phyloP scores from a whole-genome alignment of 1,139 yeast species.

The Groenewaldozyma auringiensis region DNA sequence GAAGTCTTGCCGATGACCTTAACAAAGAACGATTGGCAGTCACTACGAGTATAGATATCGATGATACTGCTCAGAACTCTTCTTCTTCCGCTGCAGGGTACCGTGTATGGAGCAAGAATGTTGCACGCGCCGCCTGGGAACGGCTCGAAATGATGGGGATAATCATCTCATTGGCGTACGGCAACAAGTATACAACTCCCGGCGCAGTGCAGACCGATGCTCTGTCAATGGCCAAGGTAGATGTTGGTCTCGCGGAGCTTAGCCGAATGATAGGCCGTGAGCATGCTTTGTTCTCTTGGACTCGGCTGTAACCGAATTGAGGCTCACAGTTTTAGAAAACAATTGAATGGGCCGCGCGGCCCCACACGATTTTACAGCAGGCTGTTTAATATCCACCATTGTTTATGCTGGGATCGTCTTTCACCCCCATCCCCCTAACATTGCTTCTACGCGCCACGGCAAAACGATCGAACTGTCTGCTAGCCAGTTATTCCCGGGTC shows the following conservation, averaged over 20 bases:
- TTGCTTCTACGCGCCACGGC: too few species aligned
- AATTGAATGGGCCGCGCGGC: neutral
- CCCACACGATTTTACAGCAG: too few species aligned
- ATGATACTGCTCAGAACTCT: neutral
- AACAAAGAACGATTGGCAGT: slow-evolving; percentile 37
- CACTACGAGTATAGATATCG: slow-evolving; percentile 18
- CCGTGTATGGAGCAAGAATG: slow-evolving; percentile 28
- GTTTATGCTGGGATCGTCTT: too few species aligned
- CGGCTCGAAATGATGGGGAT: slow-evolving; percentile 27
- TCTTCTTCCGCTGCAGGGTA: slow-evolving; percentile 22
- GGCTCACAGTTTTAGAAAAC: too few species aligned
- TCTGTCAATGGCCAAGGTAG: slow-evolving; percentile 30
- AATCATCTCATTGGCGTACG: slow-evolving; percentile 19
- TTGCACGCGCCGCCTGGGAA: slow-evolving; percentile 34
- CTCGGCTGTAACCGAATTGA: slow-evolving; percentile 18
- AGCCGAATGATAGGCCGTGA: slow-evolving; percentile 25
- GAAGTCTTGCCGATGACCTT: slow-evolving; percentile 42
- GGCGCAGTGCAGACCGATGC: slow-evolving; percentile 23
- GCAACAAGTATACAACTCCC: slow-evolving; percentile 12
- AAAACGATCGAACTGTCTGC: too few species aligned
- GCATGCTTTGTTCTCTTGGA: slow-evolving; percentile 29
- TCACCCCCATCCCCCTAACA: too few species aligned
- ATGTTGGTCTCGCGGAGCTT: slow-evolving; percentile 29
- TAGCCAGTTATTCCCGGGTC: too few species aligned
- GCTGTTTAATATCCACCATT: too few species aligned